phyloP scores from a whole-genome alignment of 805 yeast species.

The Candida piceae region DNA sequence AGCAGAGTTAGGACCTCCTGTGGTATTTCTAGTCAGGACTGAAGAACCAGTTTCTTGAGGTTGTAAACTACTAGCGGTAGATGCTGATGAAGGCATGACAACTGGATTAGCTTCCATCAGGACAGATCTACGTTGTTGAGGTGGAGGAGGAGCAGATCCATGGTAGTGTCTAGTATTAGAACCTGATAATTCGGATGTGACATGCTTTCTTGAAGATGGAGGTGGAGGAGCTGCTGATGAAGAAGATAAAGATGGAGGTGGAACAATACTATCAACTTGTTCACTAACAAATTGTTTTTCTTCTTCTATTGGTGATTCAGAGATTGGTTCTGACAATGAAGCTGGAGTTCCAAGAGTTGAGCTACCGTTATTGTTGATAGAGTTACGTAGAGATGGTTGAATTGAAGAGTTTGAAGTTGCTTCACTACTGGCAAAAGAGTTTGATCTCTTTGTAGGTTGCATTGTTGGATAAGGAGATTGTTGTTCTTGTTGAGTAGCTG shows the following conservation, averaged over 20 bases:
- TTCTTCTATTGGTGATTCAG: slow-evolving; percentile 8
- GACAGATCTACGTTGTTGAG: slow-evolving; percentile 28
- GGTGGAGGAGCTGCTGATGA: slow-evolving; percentile 20
- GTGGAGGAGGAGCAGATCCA: slow-evolving; percentile 30
- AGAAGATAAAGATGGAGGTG: slow-evolving; percentile 7
- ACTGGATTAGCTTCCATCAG: slow-evolving; percentile 3
- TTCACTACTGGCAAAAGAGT: slow-evolving; percentile 20
- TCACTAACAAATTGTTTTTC: background rate
- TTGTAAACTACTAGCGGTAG: slow-evolving; percentile 20
- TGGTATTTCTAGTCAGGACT: slow-evolving; percentile 27
- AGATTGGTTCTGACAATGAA: slow-evolving; percentile 16
- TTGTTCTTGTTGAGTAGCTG: slow-evolving; percentile 2
- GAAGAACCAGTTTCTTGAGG: slow-evolving; percentile 43
- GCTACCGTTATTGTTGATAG: too few relatives aligned
- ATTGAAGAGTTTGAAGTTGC: slow-evolving; percentile 11
- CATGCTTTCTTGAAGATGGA: slow-evolving; percentile 30
- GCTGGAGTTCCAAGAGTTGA: slow-evolving; percentile 10
- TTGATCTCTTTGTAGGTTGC: slow-evolving; percentile 28
- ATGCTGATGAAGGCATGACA: background rate
- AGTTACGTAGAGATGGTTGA: slow-evolving; percentile 17
- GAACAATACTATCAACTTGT: slow-evolving; percentile 1
- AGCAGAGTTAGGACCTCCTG: slow-evolving; percentile 18
- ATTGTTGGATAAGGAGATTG: slow-evolving; percentile 22
- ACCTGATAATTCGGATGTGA: slow-evolving; percentile 13
- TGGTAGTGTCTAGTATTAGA: slow-evolving; percentile 18